These are phyloP conservation scores for Strobilomyces dryophilus DNA, from an alignment of 768 basidiomycete species.

Conservation along the genomic window DNA sequence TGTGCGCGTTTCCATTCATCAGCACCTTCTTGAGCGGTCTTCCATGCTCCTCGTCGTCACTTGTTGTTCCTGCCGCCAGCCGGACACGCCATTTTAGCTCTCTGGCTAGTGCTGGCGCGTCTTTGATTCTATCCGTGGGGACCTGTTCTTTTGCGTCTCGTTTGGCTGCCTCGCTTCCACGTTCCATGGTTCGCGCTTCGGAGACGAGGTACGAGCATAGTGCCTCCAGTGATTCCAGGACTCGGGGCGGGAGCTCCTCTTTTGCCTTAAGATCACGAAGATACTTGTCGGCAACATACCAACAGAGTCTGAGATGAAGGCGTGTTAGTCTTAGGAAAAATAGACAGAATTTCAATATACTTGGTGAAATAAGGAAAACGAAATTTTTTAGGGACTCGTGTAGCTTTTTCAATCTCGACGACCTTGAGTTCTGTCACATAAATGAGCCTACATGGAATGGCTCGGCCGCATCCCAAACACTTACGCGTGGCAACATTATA, in stretches of 20 bases:
- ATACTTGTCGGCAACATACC: slow-evolving; percentile 87
- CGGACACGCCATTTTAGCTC: slow-evolving; percentile 84
- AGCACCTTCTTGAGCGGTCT: slow-evolving; percentile 21
- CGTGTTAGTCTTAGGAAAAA: slow-evolving; percentile 4
- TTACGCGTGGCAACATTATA: slow-evolving; percentile 83
- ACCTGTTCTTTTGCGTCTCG: slow-evolving; percentile 80
- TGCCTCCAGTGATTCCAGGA: slow-evolving; percentile 65
- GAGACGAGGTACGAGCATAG: slow-evolving; percentile 77
- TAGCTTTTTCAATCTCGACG: slow-evolving; percentile 87
- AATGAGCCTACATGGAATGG: slow-evolving; percentile 10
- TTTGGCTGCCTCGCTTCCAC: slow-evolving; percentile 63
- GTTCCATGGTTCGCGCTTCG: slow-evolving; percentile 71
- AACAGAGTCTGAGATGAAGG: slow-evolving; percentile 59
- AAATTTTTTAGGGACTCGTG: slow-evolving; percentile 91
- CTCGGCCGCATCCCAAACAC: slow-evolving; percentile 22
- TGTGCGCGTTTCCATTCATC: slow-evolving; percentile 24
- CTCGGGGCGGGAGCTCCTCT: slow-evolving; percentile 50
- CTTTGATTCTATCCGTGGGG: slow-evolving; percentile 76
- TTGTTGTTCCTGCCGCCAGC: slow-evolving; percentile 53
- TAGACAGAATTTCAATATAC: slow-evolving; percentile 37
- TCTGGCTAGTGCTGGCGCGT: slow-evolving; percentile 73
- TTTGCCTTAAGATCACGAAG: slow-evolving; percentile 63
- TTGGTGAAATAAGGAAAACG: slow-evolving; percentile 79
- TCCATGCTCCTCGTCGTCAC: slow-evolving; percentile 60
- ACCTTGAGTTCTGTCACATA: slow-evolving; percentile 69